These are phyloP conservation scores for Coelastrella sp. DNA, from an alignment of 139 green algal genomes.

Conservation along the genomic window DNA sequence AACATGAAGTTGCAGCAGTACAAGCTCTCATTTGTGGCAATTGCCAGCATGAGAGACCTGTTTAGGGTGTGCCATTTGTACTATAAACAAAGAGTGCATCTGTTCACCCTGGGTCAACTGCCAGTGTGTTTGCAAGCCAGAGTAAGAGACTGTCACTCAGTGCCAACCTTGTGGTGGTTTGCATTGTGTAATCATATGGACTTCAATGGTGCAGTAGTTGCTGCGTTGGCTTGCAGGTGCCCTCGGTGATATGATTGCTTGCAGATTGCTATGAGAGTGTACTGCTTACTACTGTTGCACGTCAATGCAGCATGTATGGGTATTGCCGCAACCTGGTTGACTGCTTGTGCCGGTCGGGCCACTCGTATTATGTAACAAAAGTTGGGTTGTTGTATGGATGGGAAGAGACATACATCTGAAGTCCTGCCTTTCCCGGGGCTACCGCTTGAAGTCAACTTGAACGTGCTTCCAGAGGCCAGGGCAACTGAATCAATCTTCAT, in stretches of 20 bases:
- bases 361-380: background rate
- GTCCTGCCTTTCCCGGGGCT: too few relatives aligned
- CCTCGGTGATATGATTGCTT: background rate
- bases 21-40: background rate
- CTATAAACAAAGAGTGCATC: background rate
- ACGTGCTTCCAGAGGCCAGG: too few relatives aligned
- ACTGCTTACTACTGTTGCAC: background rate
- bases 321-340: background rate
- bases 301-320: background rate
- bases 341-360: background rate
- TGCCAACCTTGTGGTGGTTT: background rate
- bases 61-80: background rate
- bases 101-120: background rate
- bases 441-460: too few relatives aligned
- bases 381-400: background rate
- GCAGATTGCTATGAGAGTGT: conserved; percentile 10
- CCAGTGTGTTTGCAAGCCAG: background rate
- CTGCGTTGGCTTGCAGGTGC: background rate
- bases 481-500: too few relatives aligned
- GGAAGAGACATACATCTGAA: too few relatives aligned
- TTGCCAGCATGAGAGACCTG: background rate
- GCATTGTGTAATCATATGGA: background rate
- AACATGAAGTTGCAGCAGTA: background rate
- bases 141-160: background rate
- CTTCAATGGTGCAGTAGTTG: background rate